Evolutionary conservation across 768 basidiomycete genomes (phyloP).

Genomic region (Tulasnella sp.): DNA sequence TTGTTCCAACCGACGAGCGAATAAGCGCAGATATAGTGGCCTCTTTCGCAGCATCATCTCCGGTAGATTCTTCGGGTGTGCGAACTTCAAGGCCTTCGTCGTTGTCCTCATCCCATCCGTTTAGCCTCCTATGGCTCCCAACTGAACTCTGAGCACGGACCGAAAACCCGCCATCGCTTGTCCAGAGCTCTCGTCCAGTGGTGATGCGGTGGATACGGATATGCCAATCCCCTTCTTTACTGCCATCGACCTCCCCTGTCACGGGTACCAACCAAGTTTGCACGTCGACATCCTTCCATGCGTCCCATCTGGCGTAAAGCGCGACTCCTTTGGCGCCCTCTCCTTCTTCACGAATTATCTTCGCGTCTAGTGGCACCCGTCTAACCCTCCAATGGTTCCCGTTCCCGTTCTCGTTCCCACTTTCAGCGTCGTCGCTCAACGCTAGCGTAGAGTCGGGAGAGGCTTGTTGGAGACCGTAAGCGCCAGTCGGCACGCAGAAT

Average conservation of each 20-base stretch:
- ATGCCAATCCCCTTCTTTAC: conserved; percentile 61
- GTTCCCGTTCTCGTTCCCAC: conserved; percentile 29
- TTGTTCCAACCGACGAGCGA: conserved; percentile 55
- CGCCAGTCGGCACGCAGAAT: conserved; percentile 67
- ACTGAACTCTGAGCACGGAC: conserved; percentile 62
- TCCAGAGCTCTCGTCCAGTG: conserved; percentile 47
- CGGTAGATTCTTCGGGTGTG: not conserved
- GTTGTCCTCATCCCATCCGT: conserved; percentile 33
- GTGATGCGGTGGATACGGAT: conserved; percentile 61
- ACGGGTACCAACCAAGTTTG: conserved; percentile 68
- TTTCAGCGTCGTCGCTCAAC: conserved; percentile 52
- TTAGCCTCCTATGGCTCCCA: conserved; percentile 54
- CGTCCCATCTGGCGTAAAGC: conserved; percentile 67
- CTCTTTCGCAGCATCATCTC: conserved; percentile 36
- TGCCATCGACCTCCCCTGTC: not conserved
- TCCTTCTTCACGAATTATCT: conserved; percentile 29
- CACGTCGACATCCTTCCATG: conserved; percentile 65
- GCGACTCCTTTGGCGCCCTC: conserved; percentile 37
- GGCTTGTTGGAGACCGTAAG: conserved; percentile 63
- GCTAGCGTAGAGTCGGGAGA: conserved; percentile 69
- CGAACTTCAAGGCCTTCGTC: conserved; percentile 31
- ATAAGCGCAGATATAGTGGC: conserved; percentile 49
- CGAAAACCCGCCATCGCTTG: conserved; percentile 67
- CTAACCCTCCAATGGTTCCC: conserved; percentile 61
- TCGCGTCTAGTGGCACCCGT: conserved; percentile 15